phyloP scores from a whole-genome alignment of 1,139 yeast species.

The Taphrina confusa region DNA sequence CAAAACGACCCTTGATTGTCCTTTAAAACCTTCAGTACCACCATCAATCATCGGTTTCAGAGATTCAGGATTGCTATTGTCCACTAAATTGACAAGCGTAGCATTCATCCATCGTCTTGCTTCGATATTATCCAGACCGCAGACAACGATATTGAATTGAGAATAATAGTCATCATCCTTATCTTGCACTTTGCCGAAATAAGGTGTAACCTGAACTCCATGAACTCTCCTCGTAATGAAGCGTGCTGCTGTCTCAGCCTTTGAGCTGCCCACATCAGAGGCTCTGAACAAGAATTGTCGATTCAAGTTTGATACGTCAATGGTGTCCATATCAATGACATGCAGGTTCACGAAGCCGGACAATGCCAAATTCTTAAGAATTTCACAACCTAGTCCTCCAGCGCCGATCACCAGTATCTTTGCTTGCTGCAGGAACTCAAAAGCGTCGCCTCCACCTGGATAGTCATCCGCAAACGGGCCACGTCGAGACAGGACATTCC shows the following conservation, averaged over 20 bases:
- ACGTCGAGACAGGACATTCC: constrained; percentile 11
- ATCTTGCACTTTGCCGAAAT: constrained; percentile 66
- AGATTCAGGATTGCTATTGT: constrained; percentile 53
- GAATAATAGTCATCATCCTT: constrained; percentile 63
- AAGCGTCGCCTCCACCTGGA: constrained; percentile 21
- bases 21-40: constrained; percentile 93
- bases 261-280: constrained; percentile 73
- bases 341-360: constrained; percentile 74
- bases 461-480: constrained; percentile 29
- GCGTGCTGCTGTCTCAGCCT: constrained; percentile 76
- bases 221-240: constrained; percentile 56
- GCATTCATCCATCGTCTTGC: constrained; percentile 93
- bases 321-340: constrained; percentile 92
- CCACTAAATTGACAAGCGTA: constrained; percentile 64
- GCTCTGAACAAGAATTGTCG: constrained; percentile 82
- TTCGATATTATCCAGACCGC: constrained; percentile 87
- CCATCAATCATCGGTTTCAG: constrained; percentile 88
- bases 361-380: constrained; percentile 76
- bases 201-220: constrained; percentile 55
- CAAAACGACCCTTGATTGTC: constrained; percentile 83
- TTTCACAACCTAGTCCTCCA: constrained; percentile 95
- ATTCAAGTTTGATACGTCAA: constrained; percentile 84
- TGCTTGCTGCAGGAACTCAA: constrained; percentile 26
- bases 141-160: constrained; percentile 71
- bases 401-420: constrained; percentile 64